Evolutionary conservation across 2,329 filamentous ascomycete species (phyloP), one percentile per base, ranked within the genome.

Genomic region (Botrytis sinoallii): DNA sequence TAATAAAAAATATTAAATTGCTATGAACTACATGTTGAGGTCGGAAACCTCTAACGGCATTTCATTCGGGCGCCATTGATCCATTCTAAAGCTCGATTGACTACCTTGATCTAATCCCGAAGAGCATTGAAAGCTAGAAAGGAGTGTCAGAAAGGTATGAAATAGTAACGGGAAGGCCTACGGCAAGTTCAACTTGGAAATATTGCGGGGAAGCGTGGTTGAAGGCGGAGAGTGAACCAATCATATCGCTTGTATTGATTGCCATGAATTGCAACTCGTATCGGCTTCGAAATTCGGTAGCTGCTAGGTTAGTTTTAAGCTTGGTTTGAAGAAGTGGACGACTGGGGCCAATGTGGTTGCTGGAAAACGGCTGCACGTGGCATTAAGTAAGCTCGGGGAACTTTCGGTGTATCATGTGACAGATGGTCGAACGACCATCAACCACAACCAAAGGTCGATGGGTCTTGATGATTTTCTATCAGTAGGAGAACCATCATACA

Each of bases 251-350:
- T 25, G 32, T 55, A 65, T 66, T 66, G 44, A 71, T 44, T 63
- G 57, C 40, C 55, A 63, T 29, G 42, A 71, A 29, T 46, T 61
- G 59, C 44, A 74, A 59, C 29, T 44, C 55, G 32, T 52, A 38
- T 71, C 74, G 74, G 74, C 71, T 74, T 66, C 67, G 38, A 70
- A 55, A 65, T 32, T 69, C 75, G 75, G 75, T 74, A 76, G 60
- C 52, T 57, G 52, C 52, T 57, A 57, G 52, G 52, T 65, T 25
- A 25, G 40, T 25, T 70, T 32, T 44, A 20, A 70, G n/a, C 38
- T 59, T 44, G 48, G 64, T 6, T 29, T 16, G 8, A 32, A 52
- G 64, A 67, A 70, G 68, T 70, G 68, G 68, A 61, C 3, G 40
- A 44, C 20, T 38, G 52, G 14, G 6, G 52, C 38, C 38, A 44